Evolutionary conservation across 1,284 basidiomycete species (phyloP).

Genomic region (Tylopilus sp.): DNA sequence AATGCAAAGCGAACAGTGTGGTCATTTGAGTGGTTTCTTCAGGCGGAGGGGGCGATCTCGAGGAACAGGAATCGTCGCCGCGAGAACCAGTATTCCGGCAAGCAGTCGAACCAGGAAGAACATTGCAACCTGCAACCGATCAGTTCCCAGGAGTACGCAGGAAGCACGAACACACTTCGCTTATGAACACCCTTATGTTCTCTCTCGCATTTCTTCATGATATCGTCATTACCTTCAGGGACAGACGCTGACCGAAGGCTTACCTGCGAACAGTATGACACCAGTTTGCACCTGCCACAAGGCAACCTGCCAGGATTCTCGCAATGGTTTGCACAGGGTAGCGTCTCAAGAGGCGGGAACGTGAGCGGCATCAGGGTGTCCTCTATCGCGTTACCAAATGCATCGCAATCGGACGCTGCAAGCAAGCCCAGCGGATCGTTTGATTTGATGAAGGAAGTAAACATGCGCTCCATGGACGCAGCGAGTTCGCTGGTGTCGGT

Average conservation of each 20-base stretch:
- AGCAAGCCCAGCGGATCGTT: constrained; percentile 21
- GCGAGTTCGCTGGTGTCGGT: neutral
- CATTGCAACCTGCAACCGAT: constrained; percentile 19
- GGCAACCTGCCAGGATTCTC: constrained; percentile 22
- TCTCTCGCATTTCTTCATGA: constrained; percentile 23
- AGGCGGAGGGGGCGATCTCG: neutral
- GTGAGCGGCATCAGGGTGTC: constrained; percentile 12
- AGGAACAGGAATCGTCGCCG: neutral
- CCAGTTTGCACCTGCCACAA: constrained; percentile 36
- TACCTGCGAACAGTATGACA: constrained; percentile 40
- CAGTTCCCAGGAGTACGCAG: neutral
- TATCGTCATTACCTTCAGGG: neutral
- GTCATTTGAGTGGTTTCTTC: neutral
- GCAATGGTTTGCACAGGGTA: constrained; percentile 29
- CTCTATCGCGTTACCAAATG: constrained; percentile 18
- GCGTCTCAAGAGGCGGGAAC: constrained; percentile 17
- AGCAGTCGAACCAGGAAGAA: neutral
- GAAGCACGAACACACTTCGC: constrained; percentile 7
- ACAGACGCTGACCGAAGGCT: neutral
- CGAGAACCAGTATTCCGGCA: neutral
- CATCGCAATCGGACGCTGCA: constrained; percentile 18
- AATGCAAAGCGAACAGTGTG: constrained; percentile 15
- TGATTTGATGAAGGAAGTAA: constrained; percentile 17
- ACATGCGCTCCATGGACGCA: constrained; percentile 1
- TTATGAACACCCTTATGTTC: constrained; percentile 19